Evolutionary conservation across 2,329 filamentous ascomycete genomes (phyloP).

Genomic region (Balansia obtecta): DNA sequence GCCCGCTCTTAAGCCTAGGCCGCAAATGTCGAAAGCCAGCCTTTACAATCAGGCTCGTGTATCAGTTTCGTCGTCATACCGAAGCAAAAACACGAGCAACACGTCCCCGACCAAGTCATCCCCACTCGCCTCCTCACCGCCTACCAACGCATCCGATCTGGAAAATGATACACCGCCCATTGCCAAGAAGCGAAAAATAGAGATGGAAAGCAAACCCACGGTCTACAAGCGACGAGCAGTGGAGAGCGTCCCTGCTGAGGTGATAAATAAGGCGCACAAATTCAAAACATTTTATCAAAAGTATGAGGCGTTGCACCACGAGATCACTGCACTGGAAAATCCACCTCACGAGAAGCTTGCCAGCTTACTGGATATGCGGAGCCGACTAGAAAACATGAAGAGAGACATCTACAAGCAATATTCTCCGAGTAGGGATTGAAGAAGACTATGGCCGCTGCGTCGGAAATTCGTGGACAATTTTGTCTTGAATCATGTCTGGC

Average conservation of each 20-base stretch:
- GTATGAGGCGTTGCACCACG: conserved; percentile 43
- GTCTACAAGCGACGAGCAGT: conserved; percentile 19
- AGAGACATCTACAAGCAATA: conserved; percentile 40
- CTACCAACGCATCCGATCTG: conserved; percentile 52
- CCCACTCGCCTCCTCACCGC: conserved; percentile 51
- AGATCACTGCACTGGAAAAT: conserved; percentile 37
- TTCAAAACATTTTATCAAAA: conserved; percentile 45
- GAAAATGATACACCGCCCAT: conserved; percentile 28
- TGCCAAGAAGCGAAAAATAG: conserved; percentile 32
- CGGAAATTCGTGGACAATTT: not conserved
- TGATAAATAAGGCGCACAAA: conserved; percentile 38
- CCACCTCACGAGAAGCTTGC: conserved; percentile 39
- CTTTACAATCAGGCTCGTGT: conserved; percentile 27
- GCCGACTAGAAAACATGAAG: conserved; percentile 44
- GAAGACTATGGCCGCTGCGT: not conserved
- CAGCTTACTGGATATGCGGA: conserved; percentile 41
- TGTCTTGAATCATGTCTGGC: not conserved
- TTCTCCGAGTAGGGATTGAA: conserved; percentile 17
- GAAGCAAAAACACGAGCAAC: conserved; percentile 33
- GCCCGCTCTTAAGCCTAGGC: conserved; percentile 23
- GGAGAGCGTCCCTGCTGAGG: conserved; percentile 23
- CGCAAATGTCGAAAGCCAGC: conserved; percentile 35
- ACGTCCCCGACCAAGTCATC: conserved; percentile 52
- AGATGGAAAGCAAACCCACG: conserved; percentile 13
- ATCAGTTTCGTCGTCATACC: conserved; percentile 23